Conservation (phyloP, 805 yeast species). For the Clavispora fructus region DNA sequence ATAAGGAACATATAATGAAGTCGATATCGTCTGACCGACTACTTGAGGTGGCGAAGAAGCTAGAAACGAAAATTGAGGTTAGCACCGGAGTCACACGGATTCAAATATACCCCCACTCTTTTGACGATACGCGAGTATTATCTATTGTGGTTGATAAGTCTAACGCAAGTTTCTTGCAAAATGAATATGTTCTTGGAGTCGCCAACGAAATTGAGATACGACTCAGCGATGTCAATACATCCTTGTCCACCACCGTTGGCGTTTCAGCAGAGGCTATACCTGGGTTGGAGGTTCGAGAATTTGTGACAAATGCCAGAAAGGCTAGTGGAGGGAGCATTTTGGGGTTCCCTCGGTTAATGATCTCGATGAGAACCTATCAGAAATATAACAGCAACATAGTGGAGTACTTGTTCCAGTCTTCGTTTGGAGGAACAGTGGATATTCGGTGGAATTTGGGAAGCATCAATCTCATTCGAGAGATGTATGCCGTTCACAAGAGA, state of each 20-base stretch:
- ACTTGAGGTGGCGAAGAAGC: constrained; percentile 31
- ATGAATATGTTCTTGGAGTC: constrained; percentile 38
- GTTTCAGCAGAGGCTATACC: constrained; percentile 46
- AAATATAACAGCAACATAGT: constrained; percentile 45
- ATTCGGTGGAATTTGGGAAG: constrained; percentile 93
- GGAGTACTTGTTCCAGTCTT: constrained; percentile 62
- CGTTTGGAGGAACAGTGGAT: constrained; percentile 86
- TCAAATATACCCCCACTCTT: constrained; percentile 78
- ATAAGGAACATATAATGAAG: constrained; percentile 12
- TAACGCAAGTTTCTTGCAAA: constrained; percentile 48
- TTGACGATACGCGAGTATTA: constrained; percentile 72
- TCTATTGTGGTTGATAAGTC: constrained; percentile 54
- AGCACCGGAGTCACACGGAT: constrained; percentile 49
- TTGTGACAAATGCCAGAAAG: constrained; percentile 47
- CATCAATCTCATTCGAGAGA: constrained; percentile 81
- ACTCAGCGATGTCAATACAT: constrained; percentile 58
- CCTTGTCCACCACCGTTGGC: constrained; percentile 57
- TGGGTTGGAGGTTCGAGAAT: constrained; percentile 46
- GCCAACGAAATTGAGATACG: constrained; percentile 57
- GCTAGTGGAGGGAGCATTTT: constrained; percentile 79
- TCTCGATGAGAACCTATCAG: constrained; percentile 76
- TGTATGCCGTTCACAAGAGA: constrained; percentile 82
- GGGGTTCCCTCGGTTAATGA: constrained; percentile 67
- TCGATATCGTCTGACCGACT: neutral
- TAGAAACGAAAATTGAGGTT: constrained; percentile 68